Base-by-base conservation (phyloP, 768 basidiomycete genomes). In the Suillus variegatus region DNA sequence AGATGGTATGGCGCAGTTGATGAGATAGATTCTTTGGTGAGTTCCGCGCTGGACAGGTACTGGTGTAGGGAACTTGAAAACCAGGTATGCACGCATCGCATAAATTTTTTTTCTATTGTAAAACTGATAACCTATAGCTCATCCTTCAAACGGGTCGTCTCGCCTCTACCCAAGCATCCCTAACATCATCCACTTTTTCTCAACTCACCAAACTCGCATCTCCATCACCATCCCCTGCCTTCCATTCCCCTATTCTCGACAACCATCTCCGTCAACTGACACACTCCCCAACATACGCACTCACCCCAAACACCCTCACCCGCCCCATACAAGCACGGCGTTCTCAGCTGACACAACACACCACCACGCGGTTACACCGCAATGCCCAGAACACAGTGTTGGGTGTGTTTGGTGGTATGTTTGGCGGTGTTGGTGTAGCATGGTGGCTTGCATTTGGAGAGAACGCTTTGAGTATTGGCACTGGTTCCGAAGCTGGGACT, bases 121-220 rank as follows among this genome's bases (percentile, higher is more conserved):
- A 38, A 13, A 8, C 22, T 63, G 2, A 62, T 47, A 13, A 3
- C 41, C 58, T 58, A n/a, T 63, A 92, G 91, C 80, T 93, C 44
- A 81, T 88, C 46, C 81, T 88, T 58, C 85, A 91, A 63, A 83
- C 88, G 1, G 91, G 92, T 16, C 80, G 82, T 32, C 79, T 93
- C 13, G 75, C 82, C 13, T 74, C 70, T 10, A 70, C 83, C 14
- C 89, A 89, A 73, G 68, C 77, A 16, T 70, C 78, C 3, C 72
- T 87, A 25, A 78, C 82, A 3, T 67, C 71, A 52, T 78, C 81
- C 16, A 81, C 82, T 14, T 80, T 81, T 40, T 54, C 65, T 4
- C 77, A 88, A 20, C 71, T 85, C 22, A 70, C 75, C 16, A 75
- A 74, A n/a, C 79, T 82, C 58, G 75, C 75, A 6, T 68, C 76